Evolutionary conservation across 257 asterid genomes (phyloP).

Genomic region (Primulina tabacum): DNA sequence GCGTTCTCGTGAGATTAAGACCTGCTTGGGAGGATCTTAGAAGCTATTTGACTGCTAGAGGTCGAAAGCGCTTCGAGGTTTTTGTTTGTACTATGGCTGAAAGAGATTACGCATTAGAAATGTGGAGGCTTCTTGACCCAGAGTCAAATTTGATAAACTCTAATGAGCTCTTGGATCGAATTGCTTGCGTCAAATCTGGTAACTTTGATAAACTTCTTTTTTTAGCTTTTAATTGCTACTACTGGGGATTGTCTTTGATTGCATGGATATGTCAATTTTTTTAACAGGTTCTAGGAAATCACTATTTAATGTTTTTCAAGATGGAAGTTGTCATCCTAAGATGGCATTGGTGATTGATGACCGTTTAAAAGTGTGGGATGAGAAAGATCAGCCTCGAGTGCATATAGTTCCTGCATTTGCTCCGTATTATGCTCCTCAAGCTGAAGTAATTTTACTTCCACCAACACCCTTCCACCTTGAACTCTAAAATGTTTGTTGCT

Average conservation of each 20-base stretch:
- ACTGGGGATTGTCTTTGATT: slow-evolving; percentile 15
- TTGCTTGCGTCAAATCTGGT: slow-evolving; percentile 95
- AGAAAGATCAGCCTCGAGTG: slow-evolving; percentile 92
- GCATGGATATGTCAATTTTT: slow-evolving; percentile 3
- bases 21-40: slow-evolving; percentile 99
- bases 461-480: slow-evolving; percentile 7
- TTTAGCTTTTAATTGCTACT: slow-evolving; percentile 14
- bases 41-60: slow-evolving; percentile 91
- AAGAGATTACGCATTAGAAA: slow-evolving; percentile 94
- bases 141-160: slow-evolving; percentile 77
- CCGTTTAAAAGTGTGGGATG: slow-evolving; percentile 98
- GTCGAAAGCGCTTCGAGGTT: slow-evolving; percentile 94
- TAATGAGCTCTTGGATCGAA: slow-evolving; percentile 73
- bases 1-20: slow-evolving; percentile 96
- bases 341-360: slow-evolving; percentile 97
- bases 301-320: slow-evolving; percentile 81
- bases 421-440: slow-evolving; percentile 96
- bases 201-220: slow-evolving; percentile 26
- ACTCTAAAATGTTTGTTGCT: slow-evolving; percentile 19
- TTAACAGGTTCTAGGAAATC: slow-evolving; percentile 73
- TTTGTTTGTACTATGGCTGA: slow-evolving; percentile 99
- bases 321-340: slow-evolving; percentile 89
- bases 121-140: slow-evolving; percentile 99
- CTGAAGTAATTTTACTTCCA: slow-evolving; percentile 58
- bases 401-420: slow-evolving; percentile 99